These are phyloP conservation scores for Solanum chiquidenum DNA, from an alignment of 257 asterid genomes.

Conservation along the genomic window DNA sequence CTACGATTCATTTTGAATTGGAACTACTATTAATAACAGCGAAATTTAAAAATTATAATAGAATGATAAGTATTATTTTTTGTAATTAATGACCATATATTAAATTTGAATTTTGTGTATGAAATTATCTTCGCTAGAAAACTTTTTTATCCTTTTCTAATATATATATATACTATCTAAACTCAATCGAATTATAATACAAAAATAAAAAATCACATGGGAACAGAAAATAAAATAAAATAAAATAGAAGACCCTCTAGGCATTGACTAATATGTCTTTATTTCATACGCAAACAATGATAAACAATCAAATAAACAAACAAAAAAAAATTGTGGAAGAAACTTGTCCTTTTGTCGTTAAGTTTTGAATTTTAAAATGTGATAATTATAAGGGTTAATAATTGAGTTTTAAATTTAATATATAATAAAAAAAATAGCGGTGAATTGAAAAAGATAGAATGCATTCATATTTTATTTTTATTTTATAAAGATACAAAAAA, in stretches of 20 bases:
- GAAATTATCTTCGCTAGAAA: neutral
- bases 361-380: neutral
- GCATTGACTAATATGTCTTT: neutral
- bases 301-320: neutral
- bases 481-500: too few species aligned
- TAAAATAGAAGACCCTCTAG: neutral
- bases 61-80: too few species aligned
- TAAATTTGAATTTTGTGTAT: too few species aligned
- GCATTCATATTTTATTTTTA: neutral
- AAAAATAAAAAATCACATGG: neutral
- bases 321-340: neutral
- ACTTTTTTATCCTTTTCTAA: too few species aligned
- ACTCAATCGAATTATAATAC: too few species aligned
- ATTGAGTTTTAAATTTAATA: neutral
- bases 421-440: too few species aligned
- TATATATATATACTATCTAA: too few species aligned
- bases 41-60: too few species aligned
- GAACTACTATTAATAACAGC: too few species aligned
- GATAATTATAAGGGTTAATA: neutral
- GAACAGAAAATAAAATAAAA: too few species aligned
- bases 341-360: neutral
- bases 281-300: neutral
- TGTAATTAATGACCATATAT: too few species aligned
- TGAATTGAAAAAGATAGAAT: too few species aligned
- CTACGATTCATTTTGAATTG: neutral